Evolutionary conservation across 1,139 yeast genomes (phyloP).

Genomic region (Taiozyma sp.): DNA sequence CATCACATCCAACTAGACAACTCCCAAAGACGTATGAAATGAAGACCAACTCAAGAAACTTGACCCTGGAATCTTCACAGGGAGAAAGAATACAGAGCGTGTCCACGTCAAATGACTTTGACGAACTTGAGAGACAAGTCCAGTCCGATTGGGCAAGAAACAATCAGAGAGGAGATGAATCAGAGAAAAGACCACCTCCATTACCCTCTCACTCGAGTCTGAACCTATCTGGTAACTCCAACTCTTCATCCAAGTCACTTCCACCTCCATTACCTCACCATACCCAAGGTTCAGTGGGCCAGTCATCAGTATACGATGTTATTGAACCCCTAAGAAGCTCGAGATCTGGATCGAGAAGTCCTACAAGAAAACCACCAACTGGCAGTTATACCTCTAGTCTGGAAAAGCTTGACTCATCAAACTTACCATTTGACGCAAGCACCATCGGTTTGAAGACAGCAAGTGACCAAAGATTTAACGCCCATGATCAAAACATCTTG

Average conservation of each 20-base stretch:
- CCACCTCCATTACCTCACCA: slow-evolving; percentile 15
- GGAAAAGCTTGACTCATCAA: slow-evolving; percentile 8
- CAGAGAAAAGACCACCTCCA: slow-evolving; percentile 19
- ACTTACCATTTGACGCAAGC: slow-evolving; percentile 21
- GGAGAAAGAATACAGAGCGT: neutral
- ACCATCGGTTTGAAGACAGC: slow-evolving; percentile 7
- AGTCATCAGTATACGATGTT: slow-evolving; percentile 11
- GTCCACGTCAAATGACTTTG: slow-evolving; percentile 23
- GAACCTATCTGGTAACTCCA: slow-evolving; percentile 8
- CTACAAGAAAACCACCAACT: slow-evolving; percentile 18
- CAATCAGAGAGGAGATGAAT: slow-evolving; percentile 3
- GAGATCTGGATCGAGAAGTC: slow-evolving; percentile 23
- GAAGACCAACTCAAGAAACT: slow-evolving; percentile 5
- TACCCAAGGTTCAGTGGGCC: slow-evolving; percentile 1
- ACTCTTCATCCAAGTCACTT: slow-evolving; percentile 20
- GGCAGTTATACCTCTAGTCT: slow-evolving; percentile 14
- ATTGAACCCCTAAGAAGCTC: slow-evolving; percentile 18
- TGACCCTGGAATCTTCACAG: neutral
- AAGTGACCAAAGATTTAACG: slow-evolving; percentile 2
- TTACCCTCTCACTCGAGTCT: slow-evolving; percentile 21
- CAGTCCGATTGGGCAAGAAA: slow-evolving; percentile 25
- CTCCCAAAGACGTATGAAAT: neutral
- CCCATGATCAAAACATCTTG: slow-evolving; percentile 7
- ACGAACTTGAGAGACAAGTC: slow-evolving; percentile 28
- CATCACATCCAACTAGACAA: slow-evolving; percentile 1